phyloP scores from a whole-genome alignment of 2,329 filamentous ascomycete species.

The Arthrinium phaeospermum region DNA sequence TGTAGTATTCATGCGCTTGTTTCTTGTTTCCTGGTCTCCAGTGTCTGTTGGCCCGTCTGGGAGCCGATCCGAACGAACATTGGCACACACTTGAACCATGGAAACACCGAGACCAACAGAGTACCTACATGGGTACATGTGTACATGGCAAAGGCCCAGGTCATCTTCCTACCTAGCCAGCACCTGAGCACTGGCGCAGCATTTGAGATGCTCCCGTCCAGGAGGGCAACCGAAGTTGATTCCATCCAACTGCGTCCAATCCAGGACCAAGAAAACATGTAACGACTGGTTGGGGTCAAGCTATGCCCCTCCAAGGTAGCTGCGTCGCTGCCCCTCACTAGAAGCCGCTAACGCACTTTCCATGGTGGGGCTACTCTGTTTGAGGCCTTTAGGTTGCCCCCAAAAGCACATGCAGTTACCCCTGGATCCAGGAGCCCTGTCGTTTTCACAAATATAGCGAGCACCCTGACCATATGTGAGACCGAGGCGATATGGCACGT shows the following conservation, averaged over 20 bases:
- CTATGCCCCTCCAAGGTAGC: constrained; percentile 9
- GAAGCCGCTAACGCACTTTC: constrained; percentile 5
- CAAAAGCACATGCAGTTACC: not conserved
- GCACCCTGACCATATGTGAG: constrained; percentile 9
- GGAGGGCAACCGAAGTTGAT: not conserved
- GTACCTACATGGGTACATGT: no score
- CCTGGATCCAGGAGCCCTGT: constrained; percentile 9
- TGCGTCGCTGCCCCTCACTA: constrained; percentile 5
- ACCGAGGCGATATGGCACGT: not conserved
- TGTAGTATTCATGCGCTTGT: not conserved
- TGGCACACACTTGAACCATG: not conserved
- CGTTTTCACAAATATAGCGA: constrained; percentile 11
- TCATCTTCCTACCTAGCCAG: not conserved
- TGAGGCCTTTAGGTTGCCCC: constrained; percentile 6
- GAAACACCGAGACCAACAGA: not conserved
- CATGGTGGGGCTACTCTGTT: constrained; percentile 6
- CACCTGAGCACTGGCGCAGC: not conserved
- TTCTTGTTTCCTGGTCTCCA: no score
- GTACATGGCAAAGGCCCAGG: not conserved
- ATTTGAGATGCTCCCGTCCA: not conserved
- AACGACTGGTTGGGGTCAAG: constrained; percentile 4
- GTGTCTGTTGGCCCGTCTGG: not conserved
- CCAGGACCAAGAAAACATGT: not conserved
- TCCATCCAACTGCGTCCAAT: not conserved
- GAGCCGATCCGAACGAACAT: not conserved